Conservation (phyloP, 148 eudicot genomes). For the Vaccinium myrtillus region DNA sequence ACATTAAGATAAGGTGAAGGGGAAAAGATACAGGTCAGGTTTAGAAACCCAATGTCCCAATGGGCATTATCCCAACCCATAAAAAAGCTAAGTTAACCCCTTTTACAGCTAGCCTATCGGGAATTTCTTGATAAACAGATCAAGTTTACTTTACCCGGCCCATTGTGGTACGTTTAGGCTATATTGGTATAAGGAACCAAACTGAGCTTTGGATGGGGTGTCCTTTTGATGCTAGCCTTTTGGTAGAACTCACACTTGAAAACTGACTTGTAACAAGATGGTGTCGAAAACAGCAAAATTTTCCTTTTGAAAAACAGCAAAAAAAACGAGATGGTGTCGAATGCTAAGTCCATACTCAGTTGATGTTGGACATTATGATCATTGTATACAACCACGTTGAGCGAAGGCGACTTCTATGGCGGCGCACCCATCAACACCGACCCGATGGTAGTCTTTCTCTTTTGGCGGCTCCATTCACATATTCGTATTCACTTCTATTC, state of each 20-base stretch:
- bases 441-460: background rate
- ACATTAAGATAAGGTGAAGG: background rate
- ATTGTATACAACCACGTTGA: background rate
- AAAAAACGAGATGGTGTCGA: background rate
- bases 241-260: background rate
- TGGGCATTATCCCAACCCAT: background rate
- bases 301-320: too few species aligned
- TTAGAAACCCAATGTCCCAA: conserved; percentile 6
- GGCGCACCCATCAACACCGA: background rate
- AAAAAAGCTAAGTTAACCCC: background rate
- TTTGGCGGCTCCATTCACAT: background rate
- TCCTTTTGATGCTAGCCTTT: background rate
- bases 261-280: background rate
- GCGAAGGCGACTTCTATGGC: background rate
- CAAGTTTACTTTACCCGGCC: background rate
- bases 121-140: background rate
- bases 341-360: background rate
- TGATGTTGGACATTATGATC: background rate
- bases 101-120: background rate
- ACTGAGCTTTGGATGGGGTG: background rate
- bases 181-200: background rate
- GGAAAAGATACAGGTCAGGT: background rate
- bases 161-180: background rate
- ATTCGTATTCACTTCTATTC: background rate
- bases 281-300: background rate